Evolutionary conservation across 352 stramenopile genomes (phyloP).

Genomic region (Stramenopiles sp.): DNA sequence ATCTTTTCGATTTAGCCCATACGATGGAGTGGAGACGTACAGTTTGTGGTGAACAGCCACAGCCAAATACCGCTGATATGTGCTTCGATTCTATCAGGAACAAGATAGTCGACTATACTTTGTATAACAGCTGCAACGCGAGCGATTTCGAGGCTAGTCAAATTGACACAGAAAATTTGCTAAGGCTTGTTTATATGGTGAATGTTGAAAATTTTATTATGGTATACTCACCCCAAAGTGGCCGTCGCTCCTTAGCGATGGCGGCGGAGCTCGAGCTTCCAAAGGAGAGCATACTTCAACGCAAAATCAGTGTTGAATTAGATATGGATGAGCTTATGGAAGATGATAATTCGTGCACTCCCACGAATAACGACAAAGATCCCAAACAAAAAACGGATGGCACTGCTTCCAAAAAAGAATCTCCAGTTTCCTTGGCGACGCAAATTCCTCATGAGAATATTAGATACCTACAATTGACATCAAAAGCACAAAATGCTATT

Average conservation of each 20-base stretch:
- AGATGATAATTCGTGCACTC: neutral
- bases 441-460: neutral
- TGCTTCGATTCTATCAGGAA: neutral
- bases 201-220: conserved; percentile 12
- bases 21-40: neutral
- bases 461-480: neutral
- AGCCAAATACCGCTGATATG: neutral
- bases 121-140: neutral
- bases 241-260: neutral
- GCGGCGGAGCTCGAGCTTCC: neutral
- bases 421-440: neutral
- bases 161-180: neutral
- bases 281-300: neutral
- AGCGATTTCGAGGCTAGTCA: neutral
- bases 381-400: neutral
- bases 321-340: neutral
- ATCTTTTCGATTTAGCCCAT: neutral
- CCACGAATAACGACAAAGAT: neutral
- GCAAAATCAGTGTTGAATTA: neutral
- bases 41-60: neutral
- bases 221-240: neutral
- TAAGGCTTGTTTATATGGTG: conserved; percentile 7
- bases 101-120: no score
- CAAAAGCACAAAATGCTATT: neutral
- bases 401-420: neutral